A percentile compares a stretch with the other conserved stretches of the same genome.
phyloP scores from a whole-genome alignment of 2,329 filamentous ascomycete species.

The Verticillium zaregamsianum region DNA sequence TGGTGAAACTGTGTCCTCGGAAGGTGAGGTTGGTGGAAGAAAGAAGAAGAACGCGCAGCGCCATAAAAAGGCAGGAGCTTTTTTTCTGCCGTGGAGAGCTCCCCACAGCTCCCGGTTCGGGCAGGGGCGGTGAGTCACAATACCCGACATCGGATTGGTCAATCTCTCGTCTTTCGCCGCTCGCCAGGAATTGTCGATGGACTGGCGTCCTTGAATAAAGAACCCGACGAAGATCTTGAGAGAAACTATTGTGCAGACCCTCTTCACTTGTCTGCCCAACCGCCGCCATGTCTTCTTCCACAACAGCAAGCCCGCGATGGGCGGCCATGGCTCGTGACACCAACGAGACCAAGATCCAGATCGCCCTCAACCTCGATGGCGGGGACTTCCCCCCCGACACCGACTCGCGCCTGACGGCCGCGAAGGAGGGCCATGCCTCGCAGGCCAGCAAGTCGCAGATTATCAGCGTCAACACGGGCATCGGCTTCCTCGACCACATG shows the following conservation, averaged over 20 bases:
- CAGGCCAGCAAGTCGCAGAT: constrained; percentile 81
- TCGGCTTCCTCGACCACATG: constrained; percentile 99
- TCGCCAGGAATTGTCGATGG: not conserved
- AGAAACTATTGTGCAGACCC: not conserved
- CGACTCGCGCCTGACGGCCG: constrained; percentile 48
- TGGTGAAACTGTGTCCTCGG: constrained; percentile 3
- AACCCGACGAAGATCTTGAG: not conserved
- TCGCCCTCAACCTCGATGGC: constrained; percentile 90
- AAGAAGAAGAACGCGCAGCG: not conserved
- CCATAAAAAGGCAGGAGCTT: constrained; percentile 1
- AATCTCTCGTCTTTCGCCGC: not conserved
- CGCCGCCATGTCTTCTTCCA: constrained; percentile 8
- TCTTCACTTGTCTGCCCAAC: not conserved
- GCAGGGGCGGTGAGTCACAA: not conserved
- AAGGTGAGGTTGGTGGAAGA: not conserved
- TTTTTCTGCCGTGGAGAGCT: constrained; percentile 3
- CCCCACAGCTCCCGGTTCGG: constrained; percentile 1
- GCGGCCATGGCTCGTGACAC: constrained; percentile 82
- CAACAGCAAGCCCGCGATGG: constrained; percentile 48
- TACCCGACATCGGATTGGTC: constrained; percentile 4
- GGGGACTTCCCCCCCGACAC: constrained; percentile 68
- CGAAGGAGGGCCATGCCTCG: constrained; percentile 65
- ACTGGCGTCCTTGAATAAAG: not conserved
- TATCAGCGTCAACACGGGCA: constrained; percentile 86
- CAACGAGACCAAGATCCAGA: constrained; percentile 96